phyloP scores from a whole-genome alignment of 176 grass and related monocot species.

The Cenchrus americanus region DNA sequence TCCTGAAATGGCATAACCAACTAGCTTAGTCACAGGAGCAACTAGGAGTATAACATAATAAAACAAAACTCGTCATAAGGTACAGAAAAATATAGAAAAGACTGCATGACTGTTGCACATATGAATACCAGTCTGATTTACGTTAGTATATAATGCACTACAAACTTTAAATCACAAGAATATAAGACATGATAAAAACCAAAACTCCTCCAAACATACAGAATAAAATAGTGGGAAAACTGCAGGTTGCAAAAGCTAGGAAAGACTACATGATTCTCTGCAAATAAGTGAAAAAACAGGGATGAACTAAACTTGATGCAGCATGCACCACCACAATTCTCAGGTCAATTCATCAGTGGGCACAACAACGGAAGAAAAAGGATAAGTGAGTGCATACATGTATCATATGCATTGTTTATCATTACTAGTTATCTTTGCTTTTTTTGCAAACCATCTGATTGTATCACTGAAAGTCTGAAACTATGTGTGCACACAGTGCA shows the following conservation, averaged over 20 bases:
- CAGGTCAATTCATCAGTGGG: neutral
- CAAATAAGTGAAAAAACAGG: neutral
- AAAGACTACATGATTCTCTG: conserved; percentile 7
- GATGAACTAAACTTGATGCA: neutral
- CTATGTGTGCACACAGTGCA: neutral
- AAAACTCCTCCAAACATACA: neutral
- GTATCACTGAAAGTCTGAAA: neutral
- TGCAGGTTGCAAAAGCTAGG: neutral
- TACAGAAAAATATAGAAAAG: neutral
- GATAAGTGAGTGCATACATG: neutral
- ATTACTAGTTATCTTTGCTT: neutral
- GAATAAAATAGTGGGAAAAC: neutral
- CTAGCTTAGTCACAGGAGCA: conserved; percentile 18
- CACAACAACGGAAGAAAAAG: neutral
- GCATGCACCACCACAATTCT: neutral
- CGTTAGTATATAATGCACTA: neutral
- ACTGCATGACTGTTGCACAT: conserved; percentile 18
- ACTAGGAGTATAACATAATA: neutral
- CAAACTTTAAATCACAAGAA: neutral
- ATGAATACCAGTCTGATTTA: neutral
- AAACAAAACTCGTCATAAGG: conserved; percentile 32
- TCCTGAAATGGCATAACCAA: conserved; percentile 40
- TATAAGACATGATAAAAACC: neutral
- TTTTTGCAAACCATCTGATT: neutral
- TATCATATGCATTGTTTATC: neutral